These are phyloP conservation scores for Thamnidium elegans DNA, from an alignment of 192 early-diverging fungal species.

Conservation along the genomic window DNA sequence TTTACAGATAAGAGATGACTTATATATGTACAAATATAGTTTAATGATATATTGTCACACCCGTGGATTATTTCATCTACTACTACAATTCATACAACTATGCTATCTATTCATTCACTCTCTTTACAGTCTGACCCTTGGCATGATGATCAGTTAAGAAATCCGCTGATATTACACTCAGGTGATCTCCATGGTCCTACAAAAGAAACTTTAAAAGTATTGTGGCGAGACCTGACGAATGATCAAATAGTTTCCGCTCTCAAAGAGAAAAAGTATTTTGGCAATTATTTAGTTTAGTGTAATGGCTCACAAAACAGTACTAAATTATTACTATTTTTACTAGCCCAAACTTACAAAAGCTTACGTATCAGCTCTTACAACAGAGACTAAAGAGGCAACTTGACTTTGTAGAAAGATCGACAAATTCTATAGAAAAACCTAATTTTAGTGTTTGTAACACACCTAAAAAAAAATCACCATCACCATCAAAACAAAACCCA, in stretches of 20 bases:
- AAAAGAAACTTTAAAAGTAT: constrained; percentile 23
- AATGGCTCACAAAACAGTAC: background rate
- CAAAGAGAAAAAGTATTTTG: background rate
- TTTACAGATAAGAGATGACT: too few relatives aligned
- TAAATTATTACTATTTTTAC: background rate
- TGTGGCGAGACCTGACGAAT: constrained; percentile 15
- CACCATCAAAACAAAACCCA: too few relatives aligned
- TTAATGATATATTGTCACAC: constrained; percentile 6
- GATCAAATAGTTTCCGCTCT: constrained; percentile 1
- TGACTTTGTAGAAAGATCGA: too few relatives aligned
- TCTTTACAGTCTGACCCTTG: background rate
- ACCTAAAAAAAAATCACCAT: too few relatives aligned
- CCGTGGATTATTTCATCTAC: background rate
- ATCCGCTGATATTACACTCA: constrained; percentile 2
- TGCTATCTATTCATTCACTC: background rate
- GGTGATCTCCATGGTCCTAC: constrained; percentile 13
- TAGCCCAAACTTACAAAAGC: constrained; percentile 27
- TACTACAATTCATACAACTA: background rate
- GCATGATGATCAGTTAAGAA: background rate
- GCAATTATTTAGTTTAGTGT: background rate
- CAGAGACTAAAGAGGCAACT: background rate
- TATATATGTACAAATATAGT: background rate
- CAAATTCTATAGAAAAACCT: too few relatives aligned
- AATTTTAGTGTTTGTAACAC: too few relatives aligned
- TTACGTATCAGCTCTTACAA: constrained; percentile 16